A percentile compares a stretch with the other conserved stretches of the same genome.
Evolutionary conservation across 495 filamentous ascomycete genomes (phyloP).

Genomic region (Rhizodiscina lignyota): DNA sequence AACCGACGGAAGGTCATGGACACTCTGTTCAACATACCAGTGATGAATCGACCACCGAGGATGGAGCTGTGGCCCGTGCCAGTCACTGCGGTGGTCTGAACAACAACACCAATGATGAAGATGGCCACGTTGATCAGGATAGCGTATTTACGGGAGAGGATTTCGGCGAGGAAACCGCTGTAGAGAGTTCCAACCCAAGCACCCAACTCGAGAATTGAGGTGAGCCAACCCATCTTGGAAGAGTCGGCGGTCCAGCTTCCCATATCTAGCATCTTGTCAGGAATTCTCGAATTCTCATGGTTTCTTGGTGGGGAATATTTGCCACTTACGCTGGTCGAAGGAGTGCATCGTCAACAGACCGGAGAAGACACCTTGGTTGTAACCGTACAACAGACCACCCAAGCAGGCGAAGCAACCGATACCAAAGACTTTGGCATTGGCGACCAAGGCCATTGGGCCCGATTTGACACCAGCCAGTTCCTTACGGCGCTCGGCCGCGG

Average conservation of each 20-base stretch:
- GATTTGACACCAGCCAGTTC: slow-evolving; percentile 44
- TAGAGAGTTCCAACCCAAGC: slow-evolving; percentile 67
- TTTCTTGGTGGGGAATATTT: slow-evolving; percentile 1
- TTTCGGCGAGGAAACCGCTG: slow-evolving; percentile 61
- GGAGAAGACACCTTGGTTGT: slow-evolving; percentile 57
- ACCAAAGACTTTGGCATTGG: slow-evolving; percentile 54
- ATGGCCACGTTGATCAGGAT: slow-evolving; percentile 55
- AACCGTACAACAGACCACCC: slow-evolving; percentile 37
- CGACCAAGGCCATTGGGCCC: slow-evolving; percentile 46
- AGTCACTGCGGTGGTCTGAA: slow-evolving; percentile 47
- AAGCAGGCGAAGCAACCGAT: slow-evolving; percentile 65
- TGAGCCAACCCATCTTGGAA: slow-evolving; percentile 59
- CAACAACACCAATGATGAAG: slow-evolving; percentile 61
- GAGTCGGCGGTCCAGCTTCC: slow-evolving; percentile 43
- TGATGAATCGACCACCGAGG: slow-evolving; percentile 60
- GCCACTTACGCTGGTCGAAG: slow-evolving; percentile 23
- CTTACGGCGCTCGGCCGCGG: slow-evolving; percentile 46
- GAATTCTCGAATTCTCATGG: slow-evolving; percentile 17
- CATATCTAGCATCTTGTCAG: slow-evolving; percentile 31
- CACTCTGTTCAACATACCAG: slow-evolving; percentile 28
- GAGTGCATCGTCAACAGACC: slow-evolving; percentile 48
- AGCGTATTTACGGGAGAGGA: slow-evolving; percentile 54
- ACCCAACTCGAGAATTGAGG: slow-evolving; percentile 66
- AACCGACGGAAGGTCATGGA: slow-evolving; percentile 1
- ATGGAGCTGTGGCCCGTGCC: slow-evolving; percentile 40